phyloP scores from a whole-genome alignment of 75 land plant species.

The Selaginella tamariscina region DNA sequence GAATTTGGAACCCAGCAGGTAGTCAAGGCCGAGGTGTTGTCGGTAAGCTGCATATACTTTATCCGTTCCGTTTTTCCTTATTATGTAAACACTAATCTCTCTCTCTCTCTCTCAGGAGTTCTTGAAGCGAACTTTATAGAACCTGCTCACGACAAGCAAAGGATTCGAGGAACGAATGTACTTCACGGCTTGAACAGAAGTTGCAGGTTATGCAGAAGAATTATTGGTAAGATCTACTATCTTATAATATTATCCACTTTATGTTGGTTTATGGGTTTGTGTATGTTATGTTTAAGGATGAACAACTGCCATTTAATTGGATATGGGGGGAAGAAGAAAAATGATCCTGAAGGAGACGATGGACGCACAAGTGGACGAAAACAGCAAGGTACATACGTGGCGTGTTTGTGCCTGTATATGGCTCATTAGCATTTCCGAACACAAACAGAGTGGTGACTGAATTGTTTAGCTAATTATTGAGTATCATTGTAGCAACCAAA shows the following conservation, averaged over 20 bases:
- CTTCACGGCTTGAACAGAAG: constrained; percentile 57
- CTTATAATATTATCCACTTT: neutral
- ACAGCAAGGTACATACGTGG: too few relatives aligned
- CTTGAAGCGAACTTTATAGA: constrained; percentile 93
- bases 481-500: too few relatives aligned
- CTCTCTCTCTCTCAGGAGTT: constrained; percentile 52
- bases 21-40: constrained; percentile 92
- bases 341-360: neutral
- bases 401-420: too few relatives aligned
- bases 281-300: too few relatives aligned
- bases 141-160: constrained; percentile 98
- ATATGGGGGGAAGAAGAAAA: constrained; percentile 28
- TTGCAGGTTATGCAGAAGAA: constrained; percentile 67
- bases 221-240: constrained; percentile 46
- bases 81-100: too few relatives aligned
- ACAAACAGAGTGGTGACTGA: too few relatives aligned
- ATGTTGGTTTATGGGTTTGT: too few relatives aligned
- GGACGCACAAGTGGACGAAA: too few relatives aligned
- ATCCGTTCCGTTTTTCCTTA: neutral
- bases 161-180: constrained; percentile 77
- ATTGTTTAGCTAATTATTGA: too few relatives aligned
- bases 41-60: constrained; percentile 30
- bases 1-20: constrained; percentile 85
- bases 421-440: too few relatives aligned
- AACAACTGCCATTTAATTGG: constrained; percentile 51